Evolutionary conservation across 2,329 filamentous ascomycete genomes (phyloP).

Genomic region (Akanthomyces lecanii): DNA sequence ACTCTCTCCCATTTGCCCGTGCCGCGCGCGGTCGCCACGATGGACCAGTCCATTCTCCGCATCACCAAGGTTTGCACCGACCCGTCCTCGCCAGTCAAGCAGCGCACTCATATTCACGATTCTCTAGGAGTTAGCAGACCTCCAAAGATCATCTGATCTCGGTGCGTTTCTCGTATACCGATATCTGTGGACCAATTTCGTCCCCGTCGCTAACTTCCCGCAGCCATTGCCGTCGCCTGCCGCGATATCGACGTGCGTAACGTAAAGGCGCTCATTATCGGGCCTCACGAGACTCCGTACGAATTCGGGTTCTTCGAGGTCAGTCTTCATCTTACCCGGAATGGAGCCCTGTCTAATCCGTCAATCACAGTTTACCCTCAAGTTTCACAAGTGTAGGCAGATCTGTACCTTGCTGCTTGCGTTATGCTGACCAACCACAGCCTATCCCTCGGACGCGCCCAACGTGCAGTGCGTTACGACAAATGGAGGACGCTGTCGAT

Average conservation of each 20-base stretch:
- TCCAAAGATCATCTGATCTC: conserved; percentile 78
- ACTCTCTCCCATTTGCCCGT: conserved; percentile 6
- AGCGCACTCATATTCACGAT: conserved; percentile 7
- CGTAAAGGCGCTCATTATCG: conserved; percentile 82
- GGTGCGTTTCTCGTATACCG: conserved; percentile 50
- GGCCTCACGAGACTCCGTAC: conserved; percentile 90
- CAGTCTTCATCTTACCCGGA: conserved; percentile 25
- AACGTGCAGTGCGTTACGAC: conserved; percentile 70
- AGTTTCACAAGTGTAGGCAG: conserved; percentile 66
- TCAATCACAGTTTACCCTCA: conserved; percentile 62
- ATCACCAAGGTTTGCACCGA: conserved; percentile 66
- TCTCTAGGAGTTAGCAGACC: conserved; percentile 72
- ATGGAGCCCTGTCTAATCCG: not conserved
- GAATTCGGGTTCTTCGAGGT: conserved; percentile 98
- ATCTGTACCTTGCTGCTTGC: not conserved
- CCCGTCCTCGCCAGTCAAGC: not conserved
- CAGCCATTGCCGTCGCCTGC: conserved; percentile 82
- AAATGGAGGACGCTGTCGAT: conserved; percentile 80
- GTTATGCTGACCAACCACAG: conserved; percentile 38
- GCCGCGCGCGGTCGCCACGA: conserved; percentile 22
- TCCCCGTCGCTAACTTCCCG: not conserved
- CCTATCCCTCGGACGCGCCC: conserved; percentile 73
- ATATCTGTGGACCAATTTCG: not conserved
- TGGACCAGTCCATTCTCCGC: conserved; percentile 80
- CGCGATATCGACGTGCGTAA: conserved; percentile 84